Evolutionary conservation across 148 eudicot species (phyloP).

Genomic region (Suaeda aralocaspica): DNA sequence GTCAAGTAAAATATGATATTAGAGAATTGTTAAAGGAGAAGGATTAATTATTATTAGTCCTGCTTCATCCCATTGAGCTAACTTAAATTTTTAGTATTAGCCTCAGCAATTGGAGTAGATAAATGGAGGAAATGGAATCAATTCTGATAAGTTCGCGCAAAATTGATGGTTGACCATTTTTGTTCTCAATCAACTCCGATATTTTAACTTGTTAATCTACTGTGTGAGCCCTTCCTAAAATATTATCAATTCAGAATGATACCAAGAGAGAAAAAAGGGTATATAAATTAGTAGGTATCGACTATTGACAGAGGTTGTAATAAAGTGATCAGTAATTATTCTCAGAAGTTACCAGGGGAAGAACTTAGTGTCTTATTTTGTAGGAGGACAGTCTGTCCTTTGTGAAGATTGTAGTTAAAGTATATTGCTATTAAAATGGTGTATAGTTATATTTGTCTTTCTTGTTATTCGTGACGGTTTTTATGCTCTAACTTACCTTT

Average conservation of each 20-base stretch:
- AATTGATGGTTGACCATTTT: not conserved
- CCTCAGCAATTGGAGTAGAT: not conserved
- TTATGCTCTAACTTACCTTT: not conserved
- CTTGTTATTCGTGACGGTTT: not conserved
- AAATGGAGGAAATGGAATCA: not conserved
- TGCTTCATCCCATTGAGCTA: not conserved
- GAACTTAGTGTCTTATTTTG: not conserved
- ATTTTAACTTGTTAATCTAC: not conserved
- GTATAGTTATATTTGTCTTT: not conserved
- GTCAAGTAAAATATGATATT: not conserved
- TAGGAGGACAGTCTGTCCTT: not conserved
- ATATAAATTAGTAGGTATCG: not conserved
- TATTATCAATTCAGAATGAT: not conserved
- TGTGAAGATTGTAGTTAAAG: not conserved
- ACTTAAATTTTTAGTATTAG: not conserved
- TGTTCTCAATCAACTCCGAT: not conserved
- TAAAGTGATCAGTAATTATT: not conserved
- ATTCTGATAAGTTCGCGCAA: not conserved
- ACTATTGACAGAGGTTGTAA: not conserved
- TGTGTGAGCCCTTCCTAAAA: not conserved
- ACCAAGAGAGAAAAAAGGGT: not conserved
- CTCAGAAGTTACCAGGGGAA: not conserved
- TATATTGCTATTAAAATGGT: constrained; percentile 2
- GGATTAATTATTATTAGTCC: not conserved
- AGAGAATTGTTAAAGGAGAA: not conserved